These are phyloP conservation scores for Bipolaris zeicola DNA, from an alignment of 2,329 filamentous ascomycete genomes.

Conservation along the genomic window DNA sequence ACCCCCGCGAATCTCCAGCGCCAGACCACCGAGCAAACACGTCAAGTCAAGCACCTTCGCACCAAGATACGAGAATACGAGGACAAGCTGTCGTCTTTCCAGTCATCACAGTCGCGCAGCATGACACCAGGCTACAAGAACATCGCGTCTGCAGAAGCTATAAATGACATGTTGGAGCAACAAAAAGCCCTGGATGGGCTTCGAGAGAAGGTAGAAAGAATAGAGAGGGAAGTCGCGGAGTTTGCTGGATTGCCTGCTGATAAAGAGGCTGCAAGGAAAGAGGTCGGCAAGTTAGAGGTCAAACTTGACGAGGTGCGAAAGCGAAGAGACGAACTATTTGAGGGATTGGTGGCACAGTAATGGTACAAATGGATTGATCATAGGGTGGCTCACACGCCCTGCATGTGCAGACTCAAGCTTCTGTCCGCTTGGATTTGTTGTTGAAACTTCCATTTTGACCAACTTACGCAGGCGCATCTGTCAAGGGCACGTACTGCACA, in stretches of 20 bases:
- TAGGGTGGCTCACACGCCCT: not conserved
- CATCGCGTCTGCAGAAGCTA: constrained; percentile 55
- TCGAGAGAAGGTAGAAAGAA: constrained; percentile 61
- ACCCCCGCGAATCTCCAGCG: constrained; percentile 64
- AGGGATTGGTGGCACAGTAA: constrained; percentile 65
- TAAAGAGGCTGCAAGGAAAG: constrained; percentile 68
- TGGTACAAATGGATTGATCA: not conserved
- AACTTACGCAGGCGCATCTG: constrained; percentile 62
- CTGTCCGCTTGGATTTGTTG: not conserved
- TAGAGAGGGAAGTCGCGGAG: constrained; percentile 66
- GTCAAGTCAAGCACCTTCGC: constrained; percentile 69
- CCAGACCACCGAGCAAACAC: constrained; percentile 75
- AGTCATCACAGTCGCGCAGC: constrained; percentile 26
- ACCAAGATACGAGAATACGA: constrained; percentile 70
- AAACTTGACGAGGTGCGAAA: constrained; percentile 67
- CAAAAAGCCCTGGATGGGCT: constrained; percentile 67
- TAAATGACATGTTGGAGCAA: constrained; percentile 64
- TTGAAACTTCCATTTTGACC: not conserved
- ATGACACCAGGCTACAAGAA: constrained; percentile 39
- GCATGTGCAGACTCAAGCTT: not conserved
- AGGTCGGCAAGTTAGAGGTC: constrained; percentile 69
- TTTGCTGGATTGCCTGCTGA: constrained; percentile 78
- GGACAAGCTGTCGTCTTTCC: constrained; percentile 48
- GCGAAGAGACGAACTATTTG: constrained; percentile 75
- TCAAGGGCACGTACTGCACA: constrained; percentile 78